Base-by-base conservation (phyloP, 352 stramenopile genomes). In the Globisporangium cederbergense region DNA sequence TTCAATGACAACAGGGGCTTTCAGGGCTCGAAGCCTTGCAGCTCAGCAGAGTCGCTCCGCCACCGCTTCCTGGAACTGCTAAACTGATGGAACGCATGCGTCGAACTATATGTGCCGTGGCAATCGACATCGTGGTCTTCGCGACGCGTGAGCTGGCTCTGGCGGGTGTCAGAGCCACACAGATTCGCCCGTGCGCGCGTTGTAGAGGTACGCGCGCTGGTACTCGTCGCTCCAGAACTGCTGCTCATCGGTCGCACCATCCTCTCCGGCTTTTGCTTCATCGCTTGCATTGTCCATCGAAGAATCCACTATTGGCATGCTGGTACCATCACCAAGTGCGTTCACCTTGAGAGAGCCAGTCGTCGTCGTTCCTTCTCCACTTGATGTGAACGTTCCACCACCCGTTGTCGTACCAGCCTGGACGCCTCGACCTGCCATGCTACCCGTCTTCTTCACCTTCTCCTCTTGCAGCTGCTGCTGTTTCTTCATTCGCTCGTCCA, bases 191-290 rank as follows among this genome's bases (percentile, higher is more conserved):
- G 78, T 85, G 8, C 40, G 71, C 3, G 75, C 53, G 34, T 90
- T 70, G 62, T 73, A 90, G 13, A 76, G 60, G 52, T 88, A 90
- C 34, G 60, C 58, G 55, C 71, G 72, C 54, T 86, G 73, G 46
- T 79, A 75, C 67, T 90, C 81, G 14, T 88, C 78, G 64, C 81
- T 90, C 78, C 78, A 90, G 60, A 75, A 86, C 34, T 78, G 62
- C 20, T 75, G 59, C 16, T 67, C 64, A n/a, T 64, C 60, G 10
- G 1, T 18, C 13, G 38, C 16, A 45, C 20, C 47, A 18, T 53
- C 20, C 25, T 53, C 16, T n/a, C 18, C 47, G 9, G 20, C 22
- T 53, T 45, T 45, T 11, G 38, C 38, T 18, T 64, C 53, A 8
- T 57, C 46, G 32, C 65, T 30, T 38, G 61, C 68, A 65, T 55